phyloP scores from a whole-genome alignment of 2,329 filamentous ascomycete species.

The Ophiocordyceps camponoti-floridani region DNA sequence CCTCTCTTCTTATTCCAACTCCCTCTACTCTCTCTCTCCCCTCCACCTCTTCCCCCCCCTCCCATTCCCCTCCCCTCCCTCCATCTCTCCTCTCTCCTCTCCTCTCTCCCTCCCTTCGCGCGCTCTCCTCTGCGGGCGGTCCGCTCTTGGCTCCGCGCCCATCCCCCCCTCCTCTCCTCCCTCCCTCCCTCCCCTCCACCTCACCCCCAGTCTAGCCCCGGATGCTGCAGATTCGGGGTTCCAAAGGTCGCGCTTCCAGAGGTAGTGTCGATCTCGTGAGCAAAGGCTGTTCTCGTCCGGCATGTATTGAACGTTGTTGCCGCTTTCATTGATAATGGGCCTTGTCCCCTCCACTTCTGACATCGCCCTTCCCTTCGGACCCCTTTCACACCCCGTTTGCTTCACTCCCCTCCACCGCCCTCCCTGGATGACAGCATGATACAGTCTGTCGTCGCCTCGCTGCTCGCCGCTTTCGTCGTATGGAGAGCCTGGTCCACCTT shows the following conservation, averaged over 20 bases:
- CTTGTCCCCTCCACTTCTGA: not conserved
- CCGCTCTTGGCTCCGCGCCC: too few species aligned
- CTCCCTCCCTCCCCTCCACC: not conserved
- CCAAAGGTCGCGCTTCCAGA: not conserved
- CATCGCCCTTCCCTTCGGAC: not conserved
- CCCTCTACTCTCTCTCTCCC: too few species aligned
- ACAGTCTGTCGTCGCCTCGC: not conserved
- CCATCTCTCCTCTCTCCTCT: too few species aligned
- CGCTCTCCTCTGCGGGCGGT: too few species aligned
- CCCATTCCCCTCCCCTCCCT: too few species aligned
- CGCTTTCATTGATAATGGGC: not conserved
- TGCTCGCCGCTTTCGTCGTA: not conserved
- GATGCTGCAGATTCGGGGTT: not conserved
- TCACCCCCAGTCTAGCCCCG: not conserved
- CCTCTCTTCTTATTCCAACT: too few species aligned
- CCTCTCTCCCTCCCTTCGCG: not conserved
- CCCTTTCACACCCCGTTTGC: not conserved
- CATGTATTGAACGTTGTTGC: not conserved
- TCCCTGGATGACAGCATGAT: not conserved
- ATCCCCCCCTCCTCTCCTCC: not conserved
- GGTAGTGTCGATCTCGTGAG: not conserved
- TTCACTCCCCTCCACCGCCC: not conserved
- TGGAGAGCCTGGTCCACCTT: slow-evolving; percentile 1
- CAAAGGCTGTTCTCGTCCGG: too few species aligned
- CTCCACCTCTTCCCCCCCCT: too few species aligned